These are phyloP conservation scores for Apostasia shenzhenica DNA, from an alignment of 106 monocot species.

Conservation along the genomic window DNA sequence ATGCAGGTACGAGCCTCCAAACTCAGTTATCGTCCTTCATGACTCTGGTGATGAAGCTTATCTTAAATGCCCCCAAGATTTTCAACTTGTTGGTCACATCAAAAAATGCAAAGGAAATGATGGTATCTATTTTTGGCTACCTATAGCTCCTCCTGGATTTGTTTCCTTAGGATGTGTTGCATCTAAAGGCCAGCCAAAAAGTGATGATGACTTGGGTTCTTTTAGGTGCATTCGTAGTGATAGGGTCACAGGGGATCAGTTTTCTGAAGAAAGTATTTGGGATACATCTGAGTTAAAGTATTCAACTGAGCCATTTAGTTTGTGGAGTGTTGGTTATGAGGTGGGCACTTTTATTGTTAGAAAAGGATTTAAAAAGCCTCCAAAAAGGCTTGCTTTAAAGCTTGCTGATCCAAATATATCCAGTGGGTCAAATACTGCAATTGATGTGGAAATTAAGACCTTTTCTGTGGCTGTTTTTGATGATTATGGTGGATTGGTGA, in stretches of 20 bases:
- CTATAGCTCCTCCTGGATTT: constrained; percentile 88
- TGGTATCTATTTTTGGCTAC: constrained; percentile 75
- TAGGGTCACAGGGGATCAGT: constrained; percentile 72
- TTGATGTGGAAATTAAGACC: constrained; percentile 75
- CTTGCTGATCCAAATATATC: constrained; percentile 47
- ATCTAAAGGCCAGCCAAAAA: constrained; percentile 58
- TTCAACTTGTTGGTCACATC: constrained; percentile 68
- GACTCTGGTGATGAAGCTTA: constrained; percentile 56
- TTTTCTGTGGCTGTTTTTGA: constrained; percentile 89
- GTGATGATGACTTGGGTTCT: constrained; percentile 43
- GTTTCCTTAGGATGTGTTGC: constrained; percentile 86
- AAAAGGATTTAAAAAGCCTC: constrained; percentile 79
- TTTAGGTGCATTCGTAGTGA: constrained; percentile 92
- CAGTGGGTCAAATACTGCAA: constrained; percentile 44
- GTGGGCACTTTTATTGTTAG: constrained; percentile 81
- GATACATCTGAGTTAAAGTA: constrained; percentile 54
- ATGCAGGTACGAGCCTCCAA: constrained; percentile 91
- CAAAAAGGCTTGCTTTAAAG: constrained; percentile 82
- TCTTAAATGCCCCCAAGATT: constrained; percentile 60
- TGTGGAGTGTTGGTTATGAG: constrained; percentile 72
- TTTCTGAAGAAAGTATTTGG: constrained; percentile 90
- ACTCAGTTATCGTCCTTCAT: constrained; percentile 56
- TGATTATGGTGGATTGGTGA: constrained; percentile 96
- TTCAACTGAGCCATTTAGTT: constrained; percentile 62
- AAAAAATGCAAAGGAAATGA: constrained; percentile 57